phyloP scores from a whole-genome alignment of 2,329 filamentous ascomycete species.

The Clonostachys solani region DNA sequence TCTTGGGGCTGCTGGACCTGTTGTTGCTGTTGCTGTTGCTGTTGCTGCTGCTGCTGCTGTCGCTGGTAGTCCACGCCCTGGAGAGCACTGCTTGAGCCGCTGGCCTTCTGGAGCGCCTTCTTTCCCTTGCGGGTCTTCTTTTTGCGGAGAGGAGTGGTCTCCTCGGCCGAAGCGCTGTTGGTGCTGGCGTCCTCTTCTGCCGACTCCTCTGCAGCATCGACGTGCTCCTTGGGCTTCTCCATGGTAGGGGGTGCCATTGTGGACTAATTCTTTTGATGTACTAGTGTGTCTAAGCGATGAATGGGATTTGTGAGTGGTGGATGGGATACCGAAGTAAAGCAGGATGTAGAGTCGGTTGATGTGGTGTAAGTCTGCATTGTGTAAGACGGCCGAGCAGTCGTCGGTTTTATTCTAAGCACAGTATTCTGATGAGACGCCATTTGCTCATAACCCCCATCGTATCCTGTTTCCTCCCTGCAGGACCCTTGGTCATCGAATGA shows the following conservation, averaged over 20 bases:
- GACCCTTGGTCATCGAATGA: no score
- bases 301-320: background rate
- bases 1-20: slow-evolving; percentile 27
- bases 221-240: slow-evolving; percentile 6
- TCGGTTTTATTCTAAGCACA: no score
- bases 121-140: slow-evolving; percentile 17
- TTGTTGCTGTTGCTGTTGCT: slow-evolving; percentile 30
- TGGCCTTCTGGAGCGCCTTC: slow-evolving; percentile 21
- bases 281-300: background rate
- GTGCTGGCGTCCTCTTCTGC: slow-evolving; percentile 3
- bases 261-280: background rate
- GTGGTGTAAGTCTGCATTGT: background rate
- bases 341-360: background rate
- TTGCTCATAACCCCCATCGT: no score
- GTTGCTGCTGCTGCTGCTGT: slow-evolving; percentile 22
- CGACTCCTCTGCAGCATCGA: slow-evolving; percentile 3
- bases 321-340: background rate
- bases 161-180: slow-evolving; percentile 2
- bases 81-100: slow-evolving; percentile 5
- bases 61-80: slow-evolving; percentile 27
- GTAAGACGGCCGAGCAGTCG: background rate
- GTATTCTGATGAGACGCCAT: no score
- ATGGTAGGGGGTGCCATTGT: slow-evolving; percentile 5
- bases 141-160: background rate
- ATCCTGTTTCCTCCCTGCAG: no score